These are phyloP conservation scores for Colletotrichum sp. DNA, from an alignment of 2,329 filamentous ascomycete species.

Conservation along the genomic window DNA sequence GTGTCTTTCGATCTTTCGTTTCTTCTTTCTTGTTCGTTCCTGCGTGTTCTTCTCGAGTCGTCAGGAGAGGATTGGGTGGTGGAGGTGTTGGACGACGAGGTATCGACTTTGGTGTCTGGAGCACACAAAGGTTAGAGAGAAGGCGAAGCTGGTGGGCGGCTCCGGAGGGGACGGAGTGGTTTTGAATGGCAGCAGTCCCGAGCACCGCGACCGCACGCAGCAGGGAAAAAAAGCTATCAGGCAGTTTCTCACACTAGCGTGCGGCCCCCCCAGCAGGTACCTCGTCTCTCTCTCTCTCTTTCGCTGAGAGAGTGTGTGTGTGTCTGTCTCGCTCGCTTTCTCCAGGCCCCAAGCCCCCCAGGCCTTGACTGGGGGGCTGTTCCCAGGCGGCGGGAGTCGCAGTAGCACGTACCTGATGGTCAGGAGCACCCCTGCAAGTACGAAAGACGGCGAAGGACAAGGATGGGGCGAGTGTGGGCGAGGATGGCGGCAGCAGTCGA, in stretches of 20 bases:
- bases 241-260: not conserved
- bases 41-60: slow-evolving; percentile 3
- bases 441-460: not conserved
- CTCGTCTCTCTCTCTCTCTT: not conserved
- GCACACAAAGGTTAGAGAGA: slow-evolving; percentile 18
- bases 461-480: not conserved
- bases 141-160: slow-evolving; percentile 7
- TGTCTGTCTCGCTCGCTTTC: not conserved
- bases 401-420: slow-evolving; percentile 22
- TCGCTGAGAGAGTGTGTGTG: not conserved
- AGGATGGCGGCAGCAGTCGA: not conserved
- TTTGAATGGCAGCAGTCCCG: slow-evolving; percentile 18
- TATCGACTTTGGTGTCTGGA: slow-evolving; percentile 19
- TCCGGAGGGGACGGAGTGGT: slow-evolving; percentile 22
- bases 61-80: not conserved
- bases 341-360: not conserved
- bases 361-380: not conserved
- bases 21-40: not conserved
- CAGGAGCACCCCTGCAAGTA: slow-evolving; percentile 17
- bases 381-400: slow-evolving; percentile 16
- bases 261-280: not conserved
- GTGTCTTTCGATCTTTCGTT: slow-evolving; percentile 1
- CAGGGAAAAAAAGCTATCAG: slow-evolving; percentile 14
- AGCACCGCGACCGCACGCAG: slow-evolving; percentile 17
- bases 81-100: not conserved